Conservation (phyloP, 2,329 filamentous ascomycete genomes). For the Fusarium subtropicale region DNA sequence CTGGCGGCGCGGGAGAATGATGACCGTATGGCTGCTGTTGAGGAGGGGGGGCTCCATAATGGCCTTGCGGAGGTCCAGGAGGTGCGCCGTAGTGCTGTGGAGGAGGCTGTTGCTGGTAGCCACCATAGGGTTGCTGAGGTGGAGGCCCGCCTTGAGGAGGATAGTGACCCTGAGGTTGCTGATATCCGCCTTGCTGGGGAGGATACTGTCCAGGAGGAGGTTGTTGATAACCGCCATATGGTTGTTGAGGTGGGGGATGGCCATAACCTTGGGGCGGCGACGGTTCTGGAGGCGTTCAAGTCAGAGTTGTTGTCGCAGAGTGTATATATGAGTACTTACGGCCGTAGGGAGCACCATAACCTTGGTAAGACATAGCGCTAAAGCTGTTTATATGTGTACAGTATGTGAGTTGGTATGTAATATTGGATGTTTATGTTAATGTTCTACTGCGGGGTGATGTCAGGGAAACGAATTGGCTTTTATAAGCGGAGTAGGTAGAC, state of each 20-base stretch:
- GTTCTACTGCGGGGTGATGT: constrained; percentile 25
- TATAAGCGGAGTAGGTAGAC: constrained; percentile 9
- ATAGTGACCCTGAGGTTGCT: constrained; percentile 50
- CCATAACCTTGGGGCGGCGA: constrained; percentile 57
- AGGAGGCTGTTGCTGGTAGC: constrained; percentile 51
- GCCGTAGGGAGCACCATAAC: constrained; percentile 50
- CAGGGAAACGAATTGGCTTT: constrained; percentile 16
- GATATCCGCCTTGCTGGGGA: constrained; percentile 51
- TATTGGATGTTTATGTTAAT: constrained; percentile 9
- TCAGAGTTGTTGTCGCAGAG: constrained; percentile 27
- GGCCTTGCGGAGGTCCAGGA: constrained; percentile 49
- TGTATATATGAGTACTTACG: constrained; percentile 48
- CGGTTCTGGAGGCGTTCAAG: constrained; percentile 24
- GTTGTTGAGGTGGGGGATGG: constrained; percentile 47
- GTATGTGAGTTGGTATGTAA: background rate
- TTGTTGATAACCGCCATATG: constrained; percentile 52
- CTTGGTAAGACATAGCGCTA: constrained; percentile 53
- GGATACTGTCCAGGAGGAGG: constrained; percentile 49
- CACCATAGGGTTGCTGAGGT: constrained; percentile 49
- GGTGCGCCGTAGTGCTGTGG: constrained; percentile 49
- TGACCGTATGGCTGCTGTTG: constrained; percentile 40
- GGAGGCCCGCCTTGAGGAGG: constrained; percentile 50
- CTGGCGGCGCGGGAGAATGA: constrained; percentile 44
- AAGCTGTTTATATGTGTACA: constrained; percentile 27
- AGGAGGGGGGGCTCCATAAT: constrained; percentile 57